A percentile compares a stretch with the other conserved stretches of the same genome.
These are phyloP conservation scores for Trichoderma sp. DNA, from an alignment of 2,329 filamentous ascomycete species.

Conservation along the genomic window DNA sequence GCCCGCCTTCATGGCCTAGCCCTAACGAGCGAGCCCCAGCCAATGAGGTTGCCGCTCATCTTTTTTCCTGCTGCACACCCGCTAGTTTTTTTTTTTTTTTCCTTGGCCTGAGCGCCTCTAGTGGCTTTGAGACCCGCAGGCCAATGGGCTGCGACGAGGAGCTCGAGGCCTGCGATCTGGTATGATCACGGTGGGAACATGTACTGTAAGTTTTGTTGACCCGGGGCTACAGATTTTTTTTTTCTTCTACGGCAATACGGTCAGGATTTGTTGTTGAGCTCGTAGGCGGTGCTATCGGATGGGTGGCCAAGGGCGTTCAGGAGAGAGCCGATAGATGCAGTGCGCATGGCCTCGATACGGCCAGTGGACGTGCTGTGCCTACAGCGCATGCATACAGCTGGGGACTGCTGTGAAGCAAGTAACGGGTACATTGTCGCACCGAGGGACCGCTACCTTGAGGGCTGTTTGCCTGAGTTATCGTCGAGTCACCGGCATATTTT, in stretches of 20 bases:
- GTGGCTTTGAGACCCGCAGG: neutral
- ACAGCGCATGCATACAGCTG: neutral
- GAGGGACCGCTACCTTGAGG: too few relatives aligned
- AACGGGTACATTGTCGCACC: conserved; percentile 2
- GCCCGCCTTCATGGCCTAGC: conserved; percentile 31
- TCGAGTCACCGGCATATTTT: neutral
- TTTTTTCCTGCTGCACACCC: conserved; percentile 10
- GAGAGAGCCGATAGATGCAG: neutral
- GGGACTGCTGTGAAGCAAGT: neutral
- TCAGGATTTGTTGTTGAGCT: neutral
- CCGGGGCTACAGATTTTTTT: neutral
- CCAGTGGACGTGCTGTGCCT: neutral
- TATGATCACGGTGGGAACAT: conserved; percentile 2
- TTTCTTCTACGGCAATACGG: neutral
- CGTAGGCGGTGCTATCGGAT: neutral
- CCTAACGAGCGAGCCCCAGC: conserved; percentile 36
- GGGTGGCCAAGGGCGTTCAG: neutral
- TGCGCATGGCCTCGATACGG: neutral
- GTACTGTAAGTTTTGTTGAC: neutral
- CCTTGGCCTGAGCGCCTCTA: conserved; percentile 11
- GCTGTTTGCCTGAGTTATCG: neutral
- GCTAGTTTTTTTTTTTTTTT: conserved; percentile 21
- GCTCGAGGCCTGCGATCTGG: conserved; percentile 20
- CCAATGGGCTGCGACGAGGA: conserved; percentile 12
- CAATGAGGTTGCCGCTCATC: neutral